Evolutionary conservation across 1,139 yeast genomes (phyloP), one percentile per base, ranked within the genome.

Genomic region (Petasospora rhodanensis): DNA sequence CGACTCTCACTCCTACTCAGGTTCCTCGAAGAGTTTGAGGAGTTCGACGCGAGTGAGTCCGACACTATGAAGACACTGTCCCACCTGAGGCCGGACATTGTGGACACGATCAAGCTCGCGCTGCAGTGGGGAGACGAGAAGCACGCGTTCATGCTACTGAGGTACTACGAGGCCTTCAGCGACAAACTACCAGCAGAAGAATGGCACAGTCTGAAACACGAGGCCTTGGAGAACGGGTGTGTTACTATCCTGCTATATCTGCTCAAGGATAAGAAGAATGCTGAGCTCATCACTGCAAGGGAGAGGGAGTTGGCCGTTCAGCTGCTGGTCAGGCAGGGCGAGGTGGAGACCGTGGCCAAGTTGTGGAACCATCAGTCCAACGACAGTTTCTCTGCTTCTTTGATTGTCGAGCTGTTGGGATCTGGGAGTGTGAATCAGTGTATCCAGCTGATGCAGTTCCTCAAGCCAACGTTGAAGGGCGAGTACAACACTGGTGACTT

Each of bases 71-170:
- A 24, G 4, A 18, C 31, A 4, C 13, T 41, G 20, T 19, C 29
- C 12, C 41, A 33, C 22, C 19, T 41, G 14, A 32, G 43, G 15
- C 37, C 46, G 1, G 37, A 38, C 20, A 14, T 46, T 2, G 38
- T 44, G 2, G 40, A 39, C 10, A 29, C 40, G 17, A 34, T 46
- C 7, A 31, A 25, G n/a, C 29, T 29, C 14, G 31, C 43, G 8
- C 32, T 46, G 8, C 10, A 29, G 9, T n/a, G 27, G 21, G 27
- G 25, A 1, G 43, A 42, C 26, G 26, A 23, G 7, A 38, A 38
- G 21, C 24, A 18, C n/a, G 25, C 42, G 4, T 7, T 28, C 15
- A 32, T 37, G 7, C 18, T 44, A 4, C 14, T 41, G 5, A 26
- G 24, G 4, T 20, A 30, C 12, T 43, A 37, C 18, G 7, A 21